phyloP scores from a whole-genome alignment of 257 asterid genomes.

The Solanum commersonii region DNA sequence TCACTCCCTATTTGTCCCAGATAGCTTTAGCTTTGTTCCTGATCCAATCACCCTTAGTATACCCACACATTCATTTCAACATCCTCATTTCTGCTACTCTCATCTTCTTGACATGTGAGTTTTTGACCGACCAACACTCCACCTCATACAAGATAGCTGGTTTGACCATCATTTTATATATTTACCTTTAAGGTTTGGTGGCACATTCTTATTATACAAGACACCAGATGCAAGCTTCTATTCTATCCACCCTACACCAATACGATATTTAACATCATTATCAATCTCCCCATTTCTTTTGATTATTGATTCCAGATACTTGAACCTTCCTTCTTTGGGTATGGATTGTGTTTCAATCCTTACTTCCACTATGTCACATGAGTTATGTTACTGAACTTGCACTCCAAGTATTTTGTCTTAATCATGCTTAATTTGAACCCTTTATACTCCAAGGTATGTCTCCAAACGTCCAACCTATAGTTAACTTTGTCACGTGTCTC shows the following conservation, averaged over 20 bases:
- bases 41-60: not conserved
- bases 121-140: not conserved
- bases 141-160: not conserved
- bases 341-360: not conserved
- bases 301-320: not conserved
- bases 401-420: not conserved
- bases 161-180: not conserved
- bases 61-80: not conserved
- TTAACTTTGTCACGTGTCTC: not conserved
- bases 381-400: not conserved
- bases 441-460: not conserved
- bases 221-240: not conserved
- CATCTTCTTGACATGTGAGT: not conserved
- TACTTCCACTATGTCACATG: not conserved
- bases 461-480: not conserved
- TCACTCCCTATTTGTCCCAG: not conserved
- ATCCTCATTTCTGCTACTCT: not conserved
- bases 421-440: not conserved
- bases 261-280: not conserved
- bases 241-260: not conserved
- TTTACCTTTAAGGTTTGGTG: not conserved
- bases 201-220: not conserved
- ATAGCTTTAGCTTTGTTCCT: not conserved
- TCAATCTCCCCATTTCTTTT: not conserved
- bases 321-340: not conserved